Evolutionary conservation across 441 rosid species (phyloP), one percentile per base, ranked within the genome.

Genomic region (Pelargonium exstipulatum): DNA sequence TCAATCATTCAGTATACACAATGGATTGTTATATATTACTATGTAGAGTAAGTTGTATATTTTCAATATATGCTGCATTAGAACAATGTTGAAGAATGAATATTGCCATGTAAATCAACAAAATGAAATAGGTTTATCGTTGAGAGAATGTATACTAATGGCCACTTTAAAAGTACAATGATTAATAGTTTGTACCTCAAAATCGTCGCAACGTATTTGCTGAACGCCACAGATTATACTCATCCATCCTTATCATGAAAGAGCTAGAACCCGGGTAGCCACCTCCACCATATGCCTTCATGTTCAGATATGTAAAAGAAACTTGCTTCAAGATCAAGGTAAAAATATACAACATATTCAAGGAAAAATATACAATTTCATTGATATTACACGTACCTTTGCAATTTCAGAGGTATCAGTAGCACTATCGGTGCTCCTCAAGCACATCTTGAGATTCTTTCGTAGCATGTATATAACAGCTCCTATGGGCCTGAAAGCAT

Each of bases 211-310:
- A 43, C 13, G 26, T 0, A 71, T 74, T 72, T 62, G 20, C 69
- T 2, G 87, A 66, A 74, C 71, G 75, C 97, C 97, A 91, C 76
- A 74, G 77, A 78, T 84, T 89, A 65, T 87, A 88, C 72, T 89
- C 92, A 67, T 87, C 97, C 95, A 89, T 90, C 78, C 90, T 88
- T 70, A 88, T 90, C 48, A 88, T 84, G 62, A 90, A 90, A 22
- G 92, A 91, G 76, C 96, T 91, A 40, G 94, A 89, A 70, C 82
- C 65, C 4, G 74, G 77, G 29, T 85, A 73, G 71, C 95, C 91
- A 58, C 96, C 96, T 74, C 91, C 95, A 22, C 94, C 95, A 75
- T 88, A 88, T 53, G 90, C 98, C 94, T 92, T 75, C 70, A 83
- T 40, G 55, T 67, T 77, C 20, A 46, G 20, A 53, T 60, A 69